Evolutionary conservation across 306 rosid species (phyloP).

Genomic region (Castanea mollissima): DNA sequence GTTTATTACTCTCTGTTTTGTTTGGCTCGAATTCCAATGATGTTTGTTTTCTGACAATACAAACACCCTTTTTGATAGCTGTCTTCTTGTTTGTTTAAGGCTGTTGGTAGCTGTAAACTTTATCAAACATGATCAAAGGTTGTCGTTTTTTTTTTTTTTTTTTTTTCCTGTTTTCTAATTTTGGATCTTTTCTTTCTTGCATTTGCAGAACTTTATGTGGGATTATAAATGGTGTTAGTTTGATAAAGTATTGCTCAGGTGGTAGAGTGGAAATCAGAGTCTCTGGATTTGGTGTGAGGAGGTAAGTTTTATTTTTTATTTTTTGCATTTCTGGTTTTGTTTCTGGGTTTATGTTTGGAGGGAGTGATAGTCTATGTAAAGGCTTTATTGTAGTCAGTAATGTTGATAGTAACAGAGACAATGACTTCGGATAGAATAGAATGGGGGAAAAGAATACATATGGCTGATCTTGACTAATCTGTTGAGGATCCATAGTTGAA

Average conservation of each 20-base stretch:
- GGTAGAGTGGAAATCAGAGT: neutral
- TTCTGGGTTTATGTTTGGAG: too few species aligned
- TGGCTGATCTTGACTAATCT: too few species aligned
- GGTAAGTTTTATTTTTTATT: neutral
- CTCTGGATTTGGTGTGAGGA: neutral
- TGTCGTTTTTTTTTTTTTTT: neutral
- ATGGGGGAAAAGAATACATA: too few species aligned
- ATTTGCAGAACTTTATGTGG: neutral
- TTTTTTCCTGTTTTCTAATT: neutral
- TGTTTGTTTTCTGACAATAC: neutral
- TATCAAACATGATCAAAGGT: neutral
- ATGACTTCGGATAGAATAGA: too few species aligned
- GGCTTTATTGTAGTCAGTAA: too few species aligned
- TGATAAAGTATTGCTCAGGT: neutral
- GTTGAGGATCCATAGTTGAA: too few species aligned
- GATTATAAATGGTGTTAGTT: neutral
- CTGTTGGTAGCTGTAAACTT: neutral
- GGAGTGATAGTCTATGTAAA: too few species aligned
- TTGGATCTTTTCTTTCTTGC: neutral
- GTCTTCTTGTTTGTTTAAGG: neutral
- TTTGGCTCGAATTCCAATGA: too few species aligned
- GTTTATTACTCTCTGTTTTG: too few species aligned
- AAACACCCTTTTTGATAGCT: neutral
- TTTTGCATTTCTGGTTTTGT: neutral
- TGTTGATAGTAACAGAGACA: too few species aligned